phyloP scores from a whole-genome alignment of 2,329 filamentous ascomycete genomes.

The Aspergillus pseudoviridinutans region DNA sequence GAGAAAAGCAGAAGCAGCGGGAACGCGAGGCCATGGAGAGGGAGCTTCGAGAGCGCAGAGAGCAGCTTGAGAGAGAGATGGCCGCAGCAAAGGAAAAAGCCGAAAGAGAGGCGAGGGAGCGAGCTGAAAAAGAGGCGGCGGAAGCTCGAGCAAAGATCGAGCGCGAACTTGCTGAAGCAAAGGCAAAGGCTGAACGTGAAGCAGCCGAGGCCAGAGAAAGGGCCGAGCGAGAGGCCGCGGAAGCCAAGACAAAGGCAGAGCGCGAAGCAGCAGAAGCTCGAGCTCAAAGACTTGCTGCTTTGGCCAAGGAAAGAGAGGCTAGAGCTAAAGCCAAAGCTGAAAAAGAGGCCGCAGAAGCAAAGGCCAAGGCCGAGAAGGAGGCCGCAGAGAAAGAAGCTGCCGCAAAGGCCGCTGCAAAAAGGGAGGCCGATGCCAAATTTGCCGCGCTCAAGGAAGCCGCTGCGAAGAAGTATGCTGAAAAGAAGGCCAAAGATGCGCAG shows the following conservation, averaged over 20 bases:
- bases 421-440: constrained; percentile 36
- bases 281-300: not conserved
- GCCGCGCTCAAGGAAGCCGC: constrained; percentile 38
- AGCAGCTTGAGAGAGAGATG: constrained; percentile 37
- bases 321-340: constrained; percentile 26
- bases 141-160: constrained; percentile 21
- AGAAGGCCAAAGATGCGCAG: constrained; percentile 33
- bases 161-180: constrained; percentile 10
- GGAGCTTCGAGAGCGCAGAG: constrained; percentile 36
- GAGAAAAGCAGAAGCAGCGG: constrained; percentile 35
- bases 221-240: constrained; percentile 34
- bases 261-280: constrained; percentile 25
- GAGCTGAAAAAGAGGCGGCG: constrained; percentile 20
- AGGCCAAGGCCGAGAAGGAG: constrained; percentile 32
- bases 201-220: constrained; percentile 19
- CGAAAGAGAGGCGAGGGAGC: constrained; percentile 17
- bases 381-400: constrained; percentile 66
- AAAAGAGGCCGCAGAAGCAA: constrained; percentile 30
- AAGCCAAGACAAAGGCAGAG: constrained; percentile 30
- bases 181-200: constrained; percentile 13
- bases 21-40: constrained; percentile 41
- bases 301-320: not conserved
- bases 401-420: constrained; percentile 33
- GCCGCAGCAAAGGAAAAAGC: constrained; percentile 27
- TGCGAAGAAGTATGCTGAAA: constrained; percentile 35